Evolutionary conservation across 164 flowering plant genomes (phyloP), one percentile per base, ranked within the genome.

Genomic region (Vitis riparia): DNA sequence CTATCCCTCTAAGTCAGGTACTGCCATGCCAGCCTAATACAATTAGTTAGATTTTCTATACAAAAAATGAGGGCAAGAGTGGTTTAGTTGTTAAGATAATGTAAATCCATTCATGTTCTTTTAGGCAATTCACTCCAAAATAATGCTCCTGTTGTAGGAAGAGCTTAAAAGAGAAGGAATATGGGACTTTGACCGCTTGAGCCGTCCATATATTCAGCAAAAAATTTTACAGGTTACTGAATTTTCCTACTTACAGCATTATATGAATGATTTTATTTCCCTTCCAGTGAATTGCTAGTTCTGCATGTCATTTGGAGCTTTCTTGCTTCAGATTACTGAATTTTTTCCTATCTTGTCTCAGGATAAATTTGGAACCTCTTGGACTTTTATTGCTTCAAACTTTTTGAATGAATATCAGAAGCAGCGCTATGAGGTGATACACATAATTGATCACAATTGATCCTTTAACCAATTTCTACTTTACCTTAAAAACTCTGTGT

Each of bases 1-100:
- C 99, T 64, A 92, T 95, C 52, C 90, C 99, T 71, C 74, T 95
- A 16, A 95, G 96, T 80, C 96, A 91, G 96, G 99, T 92, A 77
- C 29, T 23, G 0, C 19, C 9, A 11, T 29, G 55, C n/a, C 63
- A 59, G 12, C 59, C 50, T 32, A 15, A 7, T 65, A 16, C 12
- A 52, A 50, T 29, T 5, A 19, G 3, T 55, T 52, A 14, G 17
- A 16, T n/a, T 53, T 47, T 61, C 17, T 32, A 7, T 47, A 15
- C 2, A 63, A 55, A 17, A 32, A 55, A 57, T 32, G 50, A 16
- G 47, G 14, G 48, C 27, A n/a, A 47, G 29, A 47, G 27, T 7
- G 19, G 59, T 64, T 51, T 19, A 48, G 55, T 55, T 29, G 17
- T 49, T 17, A 63, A 44, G 66, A 10, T 9, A 58, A 9, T 19